Base-by-base conservation (phyloP, 345 rosid species). In the Mercurialis annua region DNA sequence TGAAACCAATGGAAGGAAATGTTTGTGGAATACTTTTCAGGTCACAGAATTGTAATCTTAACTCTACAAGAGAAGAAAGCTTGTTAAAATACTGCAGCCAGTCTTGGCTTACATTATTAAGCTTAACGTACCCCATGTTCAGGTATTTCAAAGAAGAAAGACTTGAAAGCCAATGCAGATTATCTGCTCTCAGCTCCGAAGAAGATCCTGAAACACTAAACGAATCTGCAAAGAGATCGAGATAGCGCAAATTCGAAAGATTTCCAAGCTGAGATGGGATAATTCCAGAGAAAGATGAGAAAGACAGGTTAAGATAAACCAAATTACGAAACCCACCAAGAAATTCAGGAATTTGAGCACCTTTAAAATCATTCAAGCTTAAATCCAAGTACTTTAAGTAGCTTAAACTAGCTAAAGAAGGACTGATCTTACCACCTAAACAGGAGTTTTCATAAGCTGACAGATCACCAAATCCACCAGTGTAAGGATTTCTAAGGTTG, bases 41-140 rank as follows among this genome's bases (percentile, higher is more conserved):
- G 26, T 66, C 67, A 59, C 85, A 74, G 30, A 10, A 43, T 6
- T 59, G 51, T 4, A 78, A 38, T 59, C 63, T 47, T 73, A 81
- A 51, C 64, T 83, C 75, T 7, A 24, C 17, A 11, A 83, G 68
- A 1, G 80, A 79, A 57, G 82, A 76, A 58, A 81, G 74, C 72
- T 69, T 66, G 47, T 73, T 78, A 23, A 66, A 4, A 14, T 68
- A 59, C 10, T 70, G 44, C 18, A 72, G 55, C 85, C 85, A 81
- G 18, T 62, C 64, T 31, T 20, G 3, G 27, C 66, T 53, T 16
- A 44, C 66, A 9, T 17, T 26, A 16, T 44, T 44, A 26, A 62
- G 66, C 18, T 62, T 62, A 62, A 62, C 66, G 17, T 0, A 62
- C 10, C 64, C 81, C 27, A 81, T 44, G 38, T 73, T 57, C 2